Percentiles rank a stretch among this genome's conserved stretches.
These are phyloP conservation scores for Cercospora sesami DNA, from an alignment of 2,329 filamentous ascomycete species.

Conservation along the genomic window DNA sequence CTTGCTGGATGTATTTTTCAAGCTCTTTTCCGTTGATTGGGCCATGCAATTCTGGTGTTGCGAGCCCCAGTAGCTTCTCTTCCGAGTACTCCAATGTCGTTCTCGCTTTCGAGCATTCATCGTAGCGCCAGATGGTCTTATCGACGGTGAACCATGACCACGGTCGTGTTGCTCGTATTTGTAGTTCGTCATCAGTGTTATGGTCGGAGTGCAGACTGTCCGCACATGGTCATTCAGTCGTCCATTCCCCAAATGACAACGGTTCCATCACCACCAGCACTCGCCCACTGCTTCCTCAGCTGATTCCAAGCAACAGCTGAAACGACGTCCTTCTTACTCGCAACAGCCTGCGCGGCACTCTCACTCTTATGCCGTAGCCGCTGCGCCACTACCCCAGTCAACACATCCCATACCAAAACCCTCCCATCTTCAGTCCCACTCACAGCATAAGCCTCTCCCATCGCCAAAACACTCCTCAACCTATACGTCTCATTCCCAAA, in stretches of 20 bases:
- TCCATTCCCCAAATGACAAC: conserved; percentile 39
- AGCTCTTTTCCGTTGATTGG: not conserved
- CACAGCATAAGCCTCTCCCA: conserved; percentile 73
- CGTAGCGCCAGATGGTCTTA: conserved; percentile 37
- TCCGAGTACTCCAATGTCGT: conserved; percentile 58
- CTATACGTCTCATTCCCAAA: conserved; percentile 69
- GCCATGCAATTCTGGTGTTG: conserved; percentile 49
- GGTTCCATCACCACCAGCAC: conserved; percentile 51
- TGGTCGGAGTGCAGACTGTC: not conserved
- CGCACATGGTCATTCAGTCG: conserved; percentile 17
- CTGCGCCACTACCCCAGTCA: conserved; percentile 68
- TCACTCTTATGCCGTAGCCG: conserved; percentile 53
- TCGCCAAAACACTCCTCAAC: conserved; percentile 73
- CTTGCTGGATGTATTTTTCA: conserved; percentile 48
- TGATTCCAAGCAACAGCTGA: conserved; percentile 52
- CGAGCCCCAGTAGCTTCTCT: conserved; percentile 53
- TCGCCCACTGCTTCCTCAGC: conserved; percentile 50
- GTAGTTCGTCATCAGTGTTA: not conserved
- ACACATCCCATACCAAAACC: conserved; percentile 79
- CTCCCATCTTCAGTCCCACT: conserved; percentile 77
- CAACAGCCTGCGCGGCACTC: conserved; percentile 32
- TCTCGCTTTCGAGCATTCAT: conserved; percentile 51
- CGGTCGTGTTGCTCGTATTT: conserved; percentile 44
- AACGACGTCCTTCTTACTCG: conserved; percentile 48
- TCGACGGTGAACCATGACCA: conserved; percentile 43